Evolutionary conservation across 179 eudicot species (phyloP), one percentile per base, ranked within the genome.

Genomic region (Silene coronaria): DNA sequence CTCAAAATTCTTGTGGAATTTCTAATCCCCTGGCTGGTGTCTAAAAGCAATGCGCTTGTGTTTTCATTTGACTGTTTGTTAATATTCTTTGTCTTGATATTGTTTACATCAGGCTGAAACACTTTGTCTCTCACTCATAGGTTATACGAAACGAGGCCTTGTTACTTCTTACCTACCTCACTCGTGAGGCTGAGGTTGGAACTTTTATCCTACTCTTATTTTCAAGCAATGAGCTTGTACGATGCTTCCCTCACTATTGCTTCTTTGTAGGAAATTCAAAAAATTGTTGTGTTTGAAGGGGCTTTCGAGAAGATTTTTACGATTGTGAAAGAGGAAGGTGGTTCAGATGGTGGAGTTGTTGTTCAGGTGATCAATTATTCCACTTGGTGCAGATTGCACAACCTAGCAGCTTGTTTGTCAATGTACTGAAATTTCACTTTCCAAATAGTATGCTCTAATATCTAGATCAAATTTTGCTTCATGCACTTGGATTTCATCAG

Each of bases 311-410:
- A 95, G 91, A 90, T 92, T 60, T 92, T 95, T 81, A 87, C 96
- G 82, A 89, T 95, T 78, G 87, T 92, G 59, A 91, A 85, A 85
- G 99, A 95, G 82, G 99, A 95, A 85, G 99, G 99, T 26, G 93
- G 96, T 73, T 95, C 97, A 53, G 99, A 95, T 73, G 99, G 99
- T 34, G 99, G 99, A 51, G 99, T 95, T n/a, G 97, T 95, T 80
- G 99, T 95, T 82, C 99, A 95, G 99, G 99, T 90, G 61, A 80
- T 75, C 76, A 67, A 28, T 27, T 22, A 12, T 23, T 71, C 59
- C 36, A 71, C 48, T 80, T 24, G 14, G 28, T 46, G 32, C 38
- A 59, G 8, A 24, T 34, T 63, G 19, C 30, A 6, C 55, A n/a
- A 32, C 12, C 38, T 68, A 69, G 53, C 67, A 70, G 60, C 74